Base-by-base conservation (phyloP, 2,329 filamentous ascomycete species). In the Aspergillus versicolor region DNA sequence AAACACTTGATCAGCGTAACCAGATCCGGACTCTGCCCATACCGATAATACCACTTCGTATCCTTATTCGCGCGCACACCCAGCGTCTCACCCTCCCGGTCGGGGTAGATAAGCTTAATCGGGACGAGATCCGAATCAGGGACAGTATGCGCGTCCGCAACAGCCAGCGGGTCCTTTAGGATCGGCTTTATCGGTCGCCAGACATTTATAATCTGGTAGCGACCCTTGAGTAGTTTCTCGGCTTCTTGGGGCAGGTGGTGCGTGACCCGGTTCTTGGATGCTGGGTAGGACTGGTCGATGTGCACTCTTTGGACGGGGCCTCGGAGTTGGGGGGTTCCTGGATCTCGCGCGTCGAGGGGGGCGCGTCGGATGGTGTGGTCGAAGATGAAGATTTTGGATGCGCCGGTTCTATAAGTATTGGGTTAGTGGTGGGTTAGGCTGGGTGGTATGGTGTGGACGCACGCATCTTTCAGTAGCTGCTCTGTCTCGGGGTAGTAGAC, bases 1-100 rank as follows among this genome's bases (percentile, higher is more conserved):
- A 82, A 87, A 64, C 82, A 85, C 68, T 87, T 87, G 70, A 87
- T 84, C 43, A 87, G 64, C 3, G 83, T 74, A 3, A 83, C 80
- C 71, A 87, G 78, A 3, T 81, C 74, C 0, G 82, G 82, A 0
- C 73, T 76, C 65, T 85, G 78, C 1, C 74, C 75, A 47, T 75
- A 75, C 58, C 81, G 75, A 67, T 82, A 85, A 65, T 79, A 81
- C 82, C 82, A 85, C 64, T 71, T 74, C 40, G 83, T 80, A 2
- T 61, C 54, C 0, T 66, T 62, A 57, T 76, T 75, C 51, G 79
- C 62, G n/a, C 70, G 72, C 2, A 83, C 77, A 0, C 67, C 61
- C 58, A 77, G 80, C 11, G 80, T 83, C 72, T 83, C 80, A 13
- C 82, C 82, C 32, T 71, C 68, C 4, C 81, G 76, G 54, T 77